Evolutionary conservation across 176 grass and related monocot genomes (phyloP).

Genomic region (Carex myosuroides): DNA sequence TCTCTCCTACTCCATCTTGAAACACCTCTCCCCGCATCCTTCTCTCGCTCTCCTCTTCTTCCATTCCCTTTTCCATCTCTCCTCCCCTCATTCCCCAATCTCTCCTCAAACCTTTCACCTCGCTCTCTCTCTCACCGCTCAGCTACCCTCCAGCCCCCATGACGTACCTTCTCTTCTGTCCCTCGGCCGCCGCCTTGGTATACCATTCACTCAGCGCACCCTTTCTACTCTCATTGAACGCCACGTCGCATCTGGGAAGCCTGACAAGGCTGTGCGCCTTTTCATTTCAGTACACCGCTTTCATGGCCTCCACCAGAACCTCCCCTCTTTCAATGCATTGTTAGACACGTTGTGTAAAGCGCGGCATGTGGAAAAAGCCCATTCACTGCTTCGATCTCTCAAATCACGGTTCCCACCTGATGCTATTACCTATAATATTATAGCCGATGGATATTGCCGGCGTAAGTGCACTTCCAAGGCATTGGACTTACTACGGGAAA

Average conservation of each 20-base stretch:
- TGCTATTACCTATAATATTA: slow-evolving; percentile 66
- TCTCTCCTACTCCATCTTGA: slow-evolving; percentile 55
- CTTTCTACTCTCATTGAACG: slow-evolving; percentile 73
- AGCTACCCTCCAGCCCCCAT: slow-evolving; percentile 41
- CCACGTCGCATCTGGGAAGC: slow-evolving; percentile 47
- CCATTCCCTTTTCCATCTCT: slow-evolving; percentile 64
- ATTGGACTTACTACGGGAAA: slow-evolving; percentile 60
- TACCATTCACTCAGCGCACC: slow-evolving; percentile 62
- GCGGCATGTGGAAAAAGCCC: slow-evolving; percentile 57
- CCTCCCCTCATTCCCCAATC: slow-evolving; percentile 28
- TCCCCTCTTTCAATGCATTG: slow-evolving; percentile 66
- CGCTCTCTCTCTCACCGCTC: slow-evolving; percentile 68
- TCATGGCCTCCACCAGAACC: slow-evolving; percentile 46
- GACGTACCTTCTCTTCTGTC: slow-evolving; percentile 47
- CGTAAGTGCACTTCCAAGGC: slow-evolving; percentile 72
- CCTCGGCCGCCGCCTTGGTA: slow-evolving; percentile 41
- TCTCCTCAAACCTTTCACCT: slow-evolving; percentile 58
- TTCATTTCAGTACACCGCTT: slow-evolving; percentile 74
- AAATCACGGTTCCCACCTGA: slow-evolving; percentile 50
- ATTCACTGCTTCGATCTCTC: slow-evolving; percentile 62
- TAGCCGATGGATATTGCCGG: slow-evolving; percentile 85
- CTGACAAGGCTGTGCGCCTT: slow-evolving; percentile 67
- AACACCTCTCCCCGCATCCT: slow-evolving; percentile 65
- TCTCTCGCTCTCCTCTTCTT: slow-evolving; percentile 90
- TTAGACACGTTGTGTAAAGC: slow-evolving; percentile 71